A percentile compares a stretch with the other conserved stretches of the same genome.
These are phyloP conservation scores for Trametes cingulata DNA, from an alignment of 768 basidiomycete genomes.

Conservation along the genomic window DNA sequence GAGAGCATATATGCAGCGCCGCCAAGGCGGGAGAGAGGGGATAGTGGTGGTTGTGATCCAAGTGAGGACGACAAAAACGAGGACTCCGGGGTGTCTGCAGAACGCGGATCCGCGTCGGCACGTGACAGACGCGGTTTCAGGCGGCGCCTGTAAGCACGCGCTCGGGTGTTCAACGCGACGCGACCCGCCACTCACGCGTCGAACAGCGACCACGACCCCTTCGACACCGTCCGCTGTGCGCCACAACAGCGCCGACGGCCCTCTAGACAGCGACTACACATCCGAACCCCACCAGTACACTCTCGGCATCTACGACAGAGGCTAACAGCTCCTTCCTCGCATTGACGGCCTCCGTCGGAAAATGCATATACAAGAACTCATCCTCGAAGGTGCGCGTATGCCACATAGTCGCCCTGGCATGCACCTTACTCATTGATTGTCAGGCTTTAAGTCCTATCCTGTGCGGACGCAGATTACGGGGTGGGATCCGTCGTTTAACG, in stretches of 20 bases:
- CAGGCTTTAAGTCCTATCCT: slow-evolving; percentile 98
- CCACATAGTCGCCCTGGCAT: background rate
- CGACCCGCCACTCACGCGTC: slow-evolving; percentile 22
- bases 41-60: background rate
- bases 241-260: too few species aligned
- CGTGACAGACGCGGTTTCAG: slow-evolving; percentile 2
- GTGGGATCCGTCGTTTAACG: slow-evolving; percentile 98
- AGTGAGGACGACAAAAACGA: background rate
- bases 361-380: slow-evolving; percentile 95
- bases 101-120: background rate
- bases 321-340: background rate
- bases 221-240: background rate
- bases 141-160: slow-evolving; percentile 6
- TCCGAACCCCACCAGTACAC: too few species aligned
- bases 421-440: background rate
- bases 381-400: slow-evolving; percentile 74
- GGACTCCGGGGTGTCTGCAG: background rate
- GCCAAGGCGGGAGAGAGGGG: background rate
- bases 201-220: background rate
- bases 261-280: background rate
- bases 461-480: slow-evolving; percentile 94
- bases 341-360: slow-evolving; percentile 21
- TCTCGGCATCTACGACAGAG: too few species aligned
- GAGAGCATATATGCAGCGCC: slow-evolving; percentile 27
- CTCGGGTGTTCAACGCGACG: slow-evolving; percentile 16